Evolutionary conservation across 345 rosid species (phyloP).

Genomic region (Litchi chinensis): DNA sequence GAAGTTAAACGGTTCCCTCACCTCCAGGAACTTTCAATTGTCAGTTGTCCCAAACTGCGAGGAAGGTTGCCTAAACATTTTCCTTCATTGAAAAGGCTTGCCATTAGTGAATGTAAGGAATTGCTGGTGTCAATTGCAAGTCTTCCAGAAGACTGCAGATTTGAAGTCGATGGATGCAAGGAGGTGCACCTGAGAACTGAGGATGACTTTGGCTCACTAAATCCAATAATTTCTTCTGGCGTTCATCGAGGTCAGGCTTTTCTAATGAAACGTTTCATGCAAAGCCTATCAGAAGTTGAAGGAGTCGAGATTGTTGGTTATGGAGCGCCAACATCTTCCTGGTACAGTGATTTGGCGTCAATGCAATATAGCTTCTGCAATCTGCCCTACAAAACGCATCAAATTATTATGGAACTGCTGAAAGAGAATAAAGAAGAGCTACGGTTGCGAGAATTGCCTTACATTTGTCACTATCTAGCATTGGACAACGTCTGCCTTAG

Average conservation of each 20-base stretch:
- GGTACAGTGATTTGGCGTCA: not conserved
- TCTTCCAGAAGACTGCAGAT: not conserved
- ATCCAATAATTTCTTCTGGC: not conserved
- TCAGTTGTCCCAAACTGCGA: slow-evolving; percentile 25
- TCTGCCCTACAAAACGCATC: no score
- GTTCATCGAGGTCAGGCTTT: not conserved
- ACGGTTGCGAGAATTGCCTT: not conserved
- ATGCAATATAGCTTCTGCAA: no score
- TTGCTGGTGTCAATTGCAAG: slow-evolving; percentile 11
- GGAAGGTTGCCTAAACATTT: slow-evolving; percentile 27
- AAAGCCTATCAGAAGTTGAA: not conserved
- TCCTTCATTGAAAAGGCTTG: slow-evolving; percentile 24
- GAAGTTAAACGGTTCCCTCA: slow-evolving; percentile 30
- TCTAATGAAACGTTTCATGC: not conserved
- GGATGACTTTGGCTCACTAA: not conserved
- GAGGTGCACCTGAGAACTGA: not conserved
- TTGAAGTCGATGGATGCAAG: not conserved
- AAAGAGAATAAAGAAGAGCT: slow-evolving; percentile 5
- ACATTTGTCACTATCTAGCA: not conserved
- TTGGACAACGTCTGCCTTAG: not conserved
- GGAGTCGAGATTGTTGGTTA: not conserved
- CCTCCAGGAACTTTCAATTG: slow-evolving; percentile 31
- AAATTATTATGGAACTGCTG: no score
- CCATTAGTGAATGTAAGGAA: not conserved
- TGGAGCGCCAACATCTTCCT: not conserved